Evolutionary conservation across 2,329 filamentous ascomycete species (phyloP).

Genomic region (Endothia cerciana): DNA sequence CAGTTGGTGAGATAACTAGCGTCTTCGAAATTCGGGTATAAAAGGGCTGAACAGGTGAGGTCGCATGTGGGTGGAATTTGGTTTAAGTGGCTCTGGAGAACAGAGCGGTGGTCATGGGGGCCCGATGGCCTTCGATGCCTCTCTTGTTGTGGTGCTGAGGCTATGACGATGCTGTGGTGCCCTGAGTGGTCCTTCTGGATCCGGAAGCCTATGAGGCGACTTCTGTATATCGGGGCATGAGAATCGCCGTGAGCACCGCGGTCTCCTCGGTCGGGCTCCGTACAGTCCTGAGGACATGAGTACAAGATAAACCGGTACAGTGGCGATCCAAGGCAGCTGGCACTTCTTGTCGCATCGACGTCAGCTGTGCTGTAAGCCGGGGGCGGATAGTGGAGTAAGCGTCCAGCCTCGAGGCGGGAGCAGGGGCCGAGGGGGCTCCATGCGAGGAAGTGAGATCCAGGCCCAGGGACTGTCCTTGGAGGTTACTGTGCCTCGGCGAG

Average conservation of each 20-base stretch:
- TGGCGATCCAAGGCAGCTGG: conserved; percentile 8
- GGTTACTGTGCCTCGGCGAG: neutral
- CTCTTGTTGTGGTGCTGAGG: conserved; percentile 5
- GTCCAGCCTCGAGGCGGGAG: neutral
- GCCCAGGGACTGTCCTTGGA: neutral
- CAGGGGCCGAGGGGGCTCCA: neutral
- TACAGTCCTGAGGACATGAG: conserved; percentile 21
- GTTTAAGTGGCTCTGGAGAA: neutral
- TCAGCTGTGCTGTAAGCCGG: conserved; percentile 8
- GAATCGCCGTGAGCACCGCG: conserved; percentile 11
- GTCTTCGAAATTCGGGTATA: neutral
- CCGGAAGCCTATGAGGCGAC: neutral
- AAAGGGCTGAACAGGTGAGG: neutral
- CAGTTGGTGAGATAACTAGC: neutral
- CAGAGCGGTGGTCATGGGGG: neutral
- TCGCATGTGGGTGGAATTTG: conserved; percentile 4
- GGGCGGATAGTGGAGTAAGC: neutral
- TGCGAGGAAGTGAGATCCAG: neutral
- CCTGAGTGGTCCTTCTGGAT: neutral
- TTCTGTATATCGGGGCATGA: conserved; percentile 15
- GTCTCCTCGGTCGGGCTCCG: conserved; percentile 15
- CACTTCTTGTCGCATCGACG: conserved; percentile 14
- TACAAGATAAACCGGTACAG: conserved; percentile 11
- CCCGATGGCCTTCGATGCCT: too few species aligned
- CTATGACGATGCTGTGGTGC: conserved; percentile 23